Base-by-base conservation (phyloP, 2,329 filamentous ascomycete genomes). In the Xylaria polymorpha region DNA sequence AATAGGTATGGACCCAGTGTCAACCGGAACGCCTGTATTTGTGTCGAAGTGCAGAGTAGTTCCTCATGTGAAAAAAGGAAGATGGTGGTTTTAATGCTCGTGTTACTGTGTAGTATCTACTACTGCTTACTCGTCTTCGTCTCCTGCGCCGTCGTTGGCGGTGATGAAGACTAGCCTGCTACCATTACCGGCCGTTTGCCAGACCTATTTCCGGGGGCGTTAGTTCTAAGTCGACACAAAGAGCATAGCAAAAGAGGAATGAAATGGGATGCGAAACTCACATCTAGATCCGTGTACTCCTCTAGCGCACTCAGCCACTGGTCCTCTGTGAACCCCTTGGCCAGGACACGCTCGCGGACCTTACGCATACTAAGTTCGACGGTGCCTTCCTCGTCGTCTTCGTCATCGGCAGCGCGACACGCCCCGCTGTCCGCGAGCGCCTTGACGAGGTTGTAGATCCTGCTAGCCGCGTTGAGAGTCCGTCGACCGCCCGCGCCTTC, bases 281-380 rank as follows among this genome's bases (percentile, higher is more conserved):
- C 96, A 84, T 97, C 92, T 70, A 97, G 83, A 73, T 88, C 85
- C 2, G 93, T 91, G 81, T 99, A 98, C 84, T 97, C 95, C 71
- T 97, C 91, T 78, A 99, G 86, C 22, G 94, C 91, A 74, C 88
- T 88, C 77, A 92, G 86, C 83, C 97, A 94, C 81, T 99, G 94
- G 81, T 98, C 94, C 73, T 94, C 91, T 0, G 95, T 99, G 81
- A 98, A 99, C 2, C 96, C 96, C 87, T 97, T 98, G 62, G 94
- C 96, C 76, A 98, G 86, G 37, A 99, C 94, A 73, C 96, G 85
- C 81, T 98, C 94, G 79, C 94, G 89, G 69, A 99, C 93, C 81
- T 94, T 92, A 74, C 92, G 88, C 84, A 99, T 87, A 80, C 91
- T 96, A 75, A 99, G 83, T 81, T 98, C 94, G 22, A 87, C 79